Percentiles rank a stretch among this genome's conserved stretches.
Conservation (phyloP, 306 rosid genomes). For the Adenanthera pavonina region DNA sequence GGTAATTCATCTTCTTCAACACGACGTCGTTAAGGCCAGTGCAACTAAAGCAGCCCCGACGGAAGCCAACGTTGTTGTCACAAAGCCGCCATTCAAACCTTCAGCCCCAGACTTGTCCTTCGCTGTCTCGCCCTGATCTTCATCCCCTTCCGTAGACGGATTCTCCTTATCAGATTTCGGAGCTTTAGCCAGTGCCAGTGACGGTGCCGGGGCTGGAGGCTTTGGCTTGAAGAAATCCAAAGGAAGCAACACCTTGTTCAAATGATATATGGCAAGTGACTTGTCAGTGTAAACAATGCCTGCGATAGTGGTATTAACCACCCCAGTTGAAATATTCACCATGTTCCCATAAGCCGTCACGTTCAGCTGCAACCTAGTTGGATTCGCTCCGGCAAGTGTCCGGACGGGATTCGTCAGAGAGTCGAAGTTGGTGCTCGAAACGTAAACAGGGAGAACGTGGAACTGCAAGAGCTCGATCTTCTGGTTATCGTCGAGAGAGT, state of each 20-base stretch:
- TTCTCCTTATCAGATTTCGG: constrained; percentile 56
- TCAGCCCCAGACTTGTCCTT: constrained; percentile 36
- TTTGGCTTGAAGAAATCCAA: constrained; percentile 56
- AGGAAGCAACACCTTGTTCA: constrained; percentile 63
- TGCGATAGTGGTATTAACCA: constrained; percentile 54
- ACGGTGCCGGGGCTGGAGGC: constrained; percentile 54
- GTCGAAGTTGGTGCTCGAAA: constrained; percentile 64
- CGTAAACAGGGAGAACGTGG: constrained; percentile 58
- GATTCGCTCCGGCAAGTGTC: constrained; percentile 61
- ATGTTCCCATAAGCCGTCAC: constrained; percentile 66
- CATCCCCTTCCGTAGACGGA: constrained; percentile 42
- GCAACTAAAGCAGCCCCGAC: neutral
- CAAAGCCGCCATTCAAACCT: neutral
- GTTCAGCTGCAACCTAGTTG: constrained; percentile 52
- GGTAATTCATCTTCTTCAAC: neutral
- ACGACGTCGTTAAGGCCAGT: constrained; percentile 6
- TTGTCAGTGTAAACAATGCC: constrained; percentile 66
- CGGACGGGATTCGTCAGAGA: constrained; percentile 63
- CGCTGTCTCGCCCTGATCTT: constrained; percentile 26
- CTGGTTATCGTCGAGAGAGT: constrained; percentile 52
- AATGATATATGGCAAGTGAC: constrained; percentile 65
- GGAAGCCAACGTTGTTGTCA: neutral
- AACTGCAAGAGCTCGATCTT: constrained; percentile 61
- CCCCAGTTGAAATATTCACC: constrained; percentile 65
- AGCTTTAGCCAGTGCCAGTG: constrained; percentile 39